Base-by-base conservation (phyloP, 192 early-diverging fungal species). In the Gigaspora rosea region DNA sequence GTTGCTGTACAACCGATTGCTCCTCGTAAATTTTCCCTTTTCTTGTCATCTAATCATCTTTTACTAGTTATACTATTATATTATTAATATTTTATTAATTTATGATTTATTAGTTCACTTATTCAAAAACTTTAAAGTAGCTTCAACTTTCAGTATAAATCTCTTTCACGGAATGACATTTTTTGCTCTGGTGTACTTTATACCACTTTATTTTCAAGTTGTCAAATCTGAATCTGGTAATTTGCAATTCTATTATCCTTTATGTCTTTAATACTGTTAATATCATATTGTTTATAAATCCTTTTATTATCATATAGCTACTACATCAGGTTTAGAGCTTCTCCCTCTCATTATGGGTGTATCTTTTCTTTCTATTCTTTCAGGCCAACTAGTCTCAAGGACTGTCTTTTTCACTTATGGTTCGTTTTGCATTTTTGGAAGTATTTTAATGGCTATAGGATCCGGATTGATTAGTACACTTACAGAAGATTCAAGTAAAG, bases 341-440 rank as follows among this genome's bases (percentile, higher is more conserved):
- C 80, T 98, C 54, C 94, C 95, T 1, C 78, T 94, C n/a, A 87
- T 96, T 57, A 69, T 94, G 46, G 85, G 86, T 51, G 80, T 91
- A 22, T 88, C 90, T 48, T 22, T 93, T 36, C 68, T 89, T 46
- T 83, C 89, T 48, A 89, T 95, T 56, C 58, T 80, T 27, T 83
- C 89, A 27, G 95, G 95, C 36, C 79, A 88, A 41, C 68, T 87
- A 48, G 85, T 92, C 6, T 86, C 88, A 2, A 80, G 84, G 48
- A 86, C 87, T 27, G 89, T 89, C 13, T 80, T 75, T 57, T 76
- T 78, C 18, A 46, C 76, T 11, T 93, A 92, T 82, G 79, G 86
- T 9, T 82, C 85, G n/a, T 90, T 89, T 54, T 79, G 95, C 73
- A 90, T 85, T 81, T 6, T 91, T 20, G 94, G 94, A 16, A 76